These are phyloP conservation scores for Yarrowia sp. DNA, from an alignment of 805 yeast species.

Conservation along the genomic window DNA sequence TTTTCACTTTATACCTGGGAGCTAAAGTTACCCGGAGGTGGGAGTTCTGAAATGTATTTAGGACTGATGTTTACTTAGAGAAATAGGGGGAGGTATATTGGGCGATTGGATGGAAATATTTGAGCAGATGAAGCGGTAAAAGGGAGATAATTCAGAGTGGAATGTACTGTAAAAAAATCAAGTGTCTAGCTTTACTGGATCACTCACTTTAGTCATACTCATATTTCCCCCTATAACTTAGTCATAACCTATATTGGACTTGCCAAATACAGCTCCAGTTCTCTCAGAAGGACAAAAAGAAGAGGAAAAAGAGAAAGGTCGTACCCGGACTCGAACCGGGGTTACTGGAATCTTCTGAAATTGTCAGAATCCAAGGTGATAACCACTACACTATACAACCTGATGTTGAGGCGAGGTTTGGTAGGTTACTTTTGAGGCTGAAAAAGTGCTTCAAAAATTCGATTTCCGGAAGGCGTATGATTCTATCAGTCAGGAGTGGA, in stretches of 20 bases:
- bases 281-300: neutral
- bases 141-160: neutral
- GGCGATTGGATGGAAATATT: neutral
- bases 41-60: neutral
- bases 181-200: neutral
- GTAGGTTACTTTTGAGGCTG: neutral
- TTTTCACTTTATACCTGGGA: neutral
- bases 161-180: neutral
- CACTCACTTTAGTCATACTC: neutral
- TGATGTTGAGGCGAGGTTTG: neutral
- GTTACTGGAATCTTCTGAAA: neutral
- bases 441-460: no score
- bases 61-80: neutral
- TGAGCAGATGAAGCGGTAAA: neutral
- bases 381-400: constrained; percentile 22
- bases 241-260: neutral
- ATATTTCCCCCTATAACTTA: no score
- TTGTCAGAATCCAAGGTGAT: constrained; percentile 20
- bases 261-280: neutral
- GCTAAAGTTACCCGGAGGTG: neutral
- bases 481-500: no score
- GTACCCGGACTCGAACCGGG: constrained; percentile 23
- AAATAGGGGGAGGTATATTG: neutral
- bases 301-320: neutral
- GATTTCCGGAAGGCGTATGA: no score